Conservation (phyloP, 306 rosid genomes). For the Lablab purpureus region DNA sequence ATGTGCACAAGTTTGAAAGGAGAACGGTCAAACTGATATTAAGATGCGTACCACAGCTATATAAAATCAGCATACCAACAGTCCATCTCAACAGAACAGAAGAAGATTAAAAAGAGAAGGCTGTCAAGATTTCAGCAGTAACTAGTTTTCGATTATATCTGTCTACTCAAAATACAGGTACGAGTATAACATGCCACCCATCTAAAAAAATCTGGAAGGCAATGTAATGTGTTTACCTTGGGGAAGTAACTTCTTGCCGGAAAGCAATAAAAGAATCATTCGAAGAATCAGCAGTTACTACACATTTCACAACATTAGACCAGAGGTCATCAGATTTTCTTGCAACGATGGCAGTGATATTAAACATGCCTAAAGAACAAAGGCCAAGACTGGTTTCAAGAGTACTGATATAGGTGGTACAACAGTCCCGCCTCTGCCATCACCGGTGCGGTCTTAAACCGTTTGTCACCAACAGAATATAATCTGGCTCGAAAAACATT, state of each 20-base stretch:
- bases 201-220: conserved; percentile 67
- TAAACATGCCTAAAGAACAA: conserved; percentile 37
- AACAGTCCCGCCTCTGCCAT: conserved; percentile 60
- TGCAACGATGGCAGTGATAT: conserved; percentile 36
- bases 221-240: conserved; percentile 48
- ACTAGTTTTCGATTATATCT: conserved; percentile 34
- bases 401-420: conserved; percentile 62
- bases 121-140: conserved; percentile 16
- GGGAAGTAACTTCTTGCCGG: conserved; percentile 46
- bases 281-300: conserved; percentile 54
- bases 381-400: conserved; percentile 43
- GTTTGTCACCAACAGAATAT: conserved; percentile 56
- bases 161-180: conserved; percentile 38
- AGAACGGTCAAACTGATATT: not conserved
- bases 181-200: conserved; percentile 58
- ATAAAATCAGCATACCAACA: conserved; percentile 1
- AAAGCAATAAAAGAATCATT: conserved; percentile 51
- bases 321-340: conserved; percentile 44
- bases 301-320: conserved; percentile 57
- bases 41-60: conserved; percentile 1
- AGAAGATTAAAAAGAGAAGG: not conserved
- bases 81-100: conserved; percentile 12
- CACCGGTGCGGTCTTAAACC: conserved; percentile 53
- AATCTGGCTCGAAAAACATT: conserved; percentile 80
- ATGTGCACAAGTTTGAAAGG: conserved; percentile 24